Evolutionary conservation across 2,329 filamentous ascomycete species (phyloP).

Genomic region (Chaetomium strumarium): DNA sequence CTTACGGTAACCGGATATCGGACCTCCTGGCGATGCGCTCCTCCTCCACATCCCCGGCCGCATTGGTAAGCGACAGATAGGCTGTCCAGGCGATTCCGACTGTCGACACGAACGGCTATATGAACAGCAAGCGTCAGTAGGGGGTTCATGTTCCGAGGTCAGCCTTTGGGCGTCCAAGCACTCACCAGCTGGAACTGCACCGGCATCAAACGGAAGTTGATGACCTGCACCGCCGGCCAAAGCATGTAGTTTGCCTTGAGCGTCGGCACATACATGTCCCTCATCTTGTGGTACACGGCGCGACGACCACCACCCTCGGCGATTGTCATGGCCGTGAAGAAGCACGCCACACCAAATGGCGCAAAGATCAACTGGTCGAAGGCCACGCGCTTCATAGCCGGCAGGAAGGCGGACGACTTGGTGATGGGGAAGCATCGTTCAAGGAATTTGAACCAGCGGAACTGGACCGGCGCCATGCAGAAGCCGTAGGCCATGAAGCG

Average conservation of each 20-base stretch:
- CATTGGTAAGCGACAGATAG: constrained; percentile 88
- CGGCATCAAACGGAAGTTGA: constrained; percentile 94
- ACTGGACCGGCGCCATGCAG: constrained; percentile 90
- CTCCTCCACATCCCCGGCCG: constrained; percentile 60
- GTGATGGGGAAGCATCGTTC: constrained; percentile 77
- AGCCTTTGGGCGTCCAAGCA: constrained; percentile 22
- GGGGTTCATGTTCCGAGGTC: constrained; percentile 10
- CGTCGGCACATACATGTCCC: constrained; percentile 89
- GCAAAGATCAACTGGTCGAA: constrained; percentile 93
- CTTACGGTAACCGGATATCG: constrained; percentile 34
- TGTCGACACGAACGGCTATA: constrained; percentile 88
- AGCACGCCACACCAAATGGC: constrained; percentile 75
- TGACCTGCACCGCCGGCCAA: constrained; percentile 91
- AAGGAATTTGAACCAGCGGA: constrained; percentile 91
- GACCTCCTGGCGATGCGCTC: constrained; percentile 24
- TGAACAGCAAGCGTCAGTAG: constrained; percentile 9
- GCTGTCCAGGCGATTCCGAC: constrained; percentile 97
- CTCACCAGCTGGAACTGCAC: constrained; percentile 94
- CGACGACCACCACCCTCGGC: constrained; percentile 84
- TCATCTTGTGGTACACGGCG: constrained; percentile 76
- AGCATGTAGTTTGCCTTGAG: constrained; percentile 93
- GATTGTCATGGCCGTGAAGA: constrained; percentile 95
- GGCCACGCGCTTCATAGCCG: constrained; percentile 82
- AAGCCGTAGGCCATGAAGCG: constrained; percentile 98
- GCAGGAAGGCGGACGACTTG: constrained; percentile 65